Evolutionary conservation across 495 filamentous ascomycete species (phyloP).

Genomic region (Xylaria sp.): DNA sequence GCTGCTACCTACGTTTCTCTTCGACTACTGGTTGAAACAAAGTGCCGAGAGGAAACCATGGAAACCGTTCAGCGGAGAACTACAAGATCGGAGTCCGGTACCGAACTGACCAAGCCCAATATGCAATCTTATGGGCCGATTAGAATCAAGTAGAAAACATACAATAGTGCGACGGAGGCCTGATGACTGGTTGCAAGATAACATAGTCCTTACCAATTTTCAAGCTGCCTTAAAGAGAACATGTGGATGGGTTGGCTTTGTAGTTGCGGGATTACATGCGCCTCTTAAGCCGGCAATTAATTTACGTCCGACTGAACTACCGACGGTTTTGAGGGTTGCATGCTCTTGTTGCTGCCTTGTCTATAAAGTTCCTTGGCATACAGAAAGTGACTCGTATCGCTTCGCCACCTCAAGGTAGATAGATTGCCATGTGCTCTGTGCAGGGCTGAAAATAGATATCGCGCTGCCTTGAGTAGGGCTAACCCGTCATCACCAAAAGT

Average conservation of each 20-base stretch:
- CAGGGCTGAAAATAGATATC: not conserved
- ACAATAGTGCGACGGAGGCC: not conserved
- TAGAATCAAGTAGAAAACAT: not conserved
- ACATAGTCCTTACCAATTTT: not conserved
- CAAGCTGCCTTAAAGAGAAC: slow-evolving; percentile 5
- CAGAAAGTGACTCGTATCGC: not conserved
- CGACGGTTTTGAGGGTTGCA: not conserved
- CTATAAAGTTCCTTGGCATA: not conserved
- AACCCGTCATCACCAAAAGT: not conserved
- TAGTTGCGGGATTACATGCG: not conserved
- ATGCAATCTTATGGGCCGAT: not conserved
- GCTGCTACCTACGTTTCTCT: not conserved
- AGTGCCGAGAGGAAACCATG: slow-evolving; percentile 3
- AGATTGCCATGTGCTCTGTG: not conserved
- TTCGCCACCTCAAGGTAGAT: not conserved
- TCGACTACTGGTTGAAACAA: not conserved
- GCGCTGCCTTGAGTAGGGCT: not conserved
- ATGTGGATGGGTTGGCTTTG: not conserved
- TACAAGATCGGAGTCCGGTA: not conserved
- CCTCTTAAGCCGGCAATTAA: slow-evolving; percentile 6
- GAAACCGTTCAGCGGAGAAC: not conserved
- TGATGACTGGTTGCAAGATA: slow-evolving; percentile 4
- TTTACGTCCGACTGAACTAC: slow-evolving; percentile 1
- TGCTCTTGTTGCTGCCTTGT: not conserved
- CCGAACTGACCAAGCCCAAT: not conserved